Evolutionary conservation across 495 filamentous ascomycete species (phyloP), one percentile per base, ranked within the genome.

Genomic region (Neurospora sp.): DNA sequence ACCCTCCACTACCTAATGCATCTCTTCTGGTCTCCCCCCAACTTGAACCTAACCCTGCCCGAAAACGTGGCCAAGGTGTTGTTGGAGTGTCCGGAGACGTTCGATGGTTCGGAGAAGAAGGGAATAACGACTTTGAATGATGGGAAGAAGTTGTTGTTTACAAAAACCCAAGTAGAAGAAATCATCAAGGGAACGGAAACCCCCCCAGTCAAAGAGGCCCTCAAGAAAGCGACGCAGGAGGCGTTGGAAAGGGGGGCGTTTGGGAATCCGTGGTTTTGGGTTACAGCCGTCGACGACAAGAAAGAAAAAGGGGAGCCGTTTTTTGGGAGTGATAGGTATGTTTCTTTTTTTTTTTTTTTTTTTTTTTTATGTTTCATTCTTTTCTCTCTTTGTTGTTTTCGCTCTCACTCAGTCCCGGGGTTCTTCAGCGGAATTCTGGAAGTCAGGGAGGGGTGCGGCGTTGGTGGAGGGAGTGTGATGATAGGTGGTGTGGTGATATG

Each of bases 201-300:
- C 31, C 79, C 83, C 0, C 81, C 89, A 75, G 85, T 86, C 73
- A 94, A 94, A 81, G 80, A 88, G 38, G 79, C 78, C 38, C 78
- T 94, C 69, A 85, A 83, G 69, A 82, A 79, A 4, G 86, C 87
- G 39, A 94, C 91, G 39, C 80, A 87, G 72, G 83, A 85, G 73
- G 88, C 85, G 7, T 75, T 93, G 12, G 85, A 89, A 48, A 80
- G 77, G 20, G 92, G 92, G 0, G 91, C 91, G 1, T 94, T 91
- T 80, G 92, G 92, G 0, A 88, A 88, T 70, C 92, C 92, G 1
- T 94, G 92, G 91, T 83, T 92, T 72, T 91, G 88, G 86, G 91
- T 89, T n/a, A 82, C 27, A 31, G 27, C 78, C n/a, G 5, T 0
- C 35, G 35, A 37, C 35, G 88, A 92, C 76, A 80, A 83, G 11